Base-by-base conservation (phyloP, 148 eudicot genomes). In the Rhododendron ovatum region DNA sequence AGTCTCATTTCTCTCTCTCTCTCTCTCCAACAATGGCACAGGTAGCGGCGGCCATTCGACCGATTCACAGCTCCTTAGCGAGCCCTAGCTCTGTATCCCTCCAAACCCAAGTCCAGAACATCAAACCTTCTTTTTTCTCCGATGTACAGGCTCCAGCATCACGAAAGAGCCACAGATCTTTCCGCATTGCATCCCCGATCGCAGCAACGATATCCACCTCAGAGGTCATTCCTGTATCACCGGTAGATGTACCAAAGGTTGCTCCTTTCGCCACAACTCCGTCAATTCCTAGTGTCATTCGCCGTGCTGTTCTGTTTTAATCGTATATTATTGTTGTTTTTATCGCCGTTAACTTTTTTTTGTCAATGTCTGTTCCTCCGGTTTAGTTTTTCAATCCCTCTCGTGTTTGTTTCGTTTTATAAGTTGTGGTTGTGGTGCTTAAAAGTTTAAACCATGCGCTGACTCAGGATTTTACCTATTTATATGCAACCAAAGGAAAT, bases 141-240 rank as follows among this genome's bases (percentile, higher is more conserved):
- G 83, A 78, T 18, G 26, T 86, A 30, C 77, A 88, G 74, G 83
- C 41, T 53, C 82, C 57, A 3, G 43, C 26, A 28, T 82, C 59
- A 55, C 83, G 78, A 57, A 84, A 17, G 82, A 80, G 71, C 43
- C 82, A 12, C 76, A 30, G 20, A 71, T 83, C 84, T 9, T 51
- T 71, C 47, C 85, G 74, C 73, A 51, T 87, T 41, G 80, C 82
- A 79, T 11, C 77, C 30, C 45, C 88, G 89, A 84, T 88, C 90
- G 81, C 73, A 78, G 93, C 89, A 13, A 78, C 18, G 71, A 86
- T 87, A 82, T 90, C 91, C 82, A 84, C 90, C 2, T 73, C 86
- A 18, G 85, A 91, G 82, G 87, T 92, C 67, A 82, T 95, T 43
- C 98, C 96, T 1, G 93, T 93, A 22, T 75, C 95, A 63, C 98